Conservation (phyloP, 306 rosid genomes). For the Ziziphus jujuba region DNA sequence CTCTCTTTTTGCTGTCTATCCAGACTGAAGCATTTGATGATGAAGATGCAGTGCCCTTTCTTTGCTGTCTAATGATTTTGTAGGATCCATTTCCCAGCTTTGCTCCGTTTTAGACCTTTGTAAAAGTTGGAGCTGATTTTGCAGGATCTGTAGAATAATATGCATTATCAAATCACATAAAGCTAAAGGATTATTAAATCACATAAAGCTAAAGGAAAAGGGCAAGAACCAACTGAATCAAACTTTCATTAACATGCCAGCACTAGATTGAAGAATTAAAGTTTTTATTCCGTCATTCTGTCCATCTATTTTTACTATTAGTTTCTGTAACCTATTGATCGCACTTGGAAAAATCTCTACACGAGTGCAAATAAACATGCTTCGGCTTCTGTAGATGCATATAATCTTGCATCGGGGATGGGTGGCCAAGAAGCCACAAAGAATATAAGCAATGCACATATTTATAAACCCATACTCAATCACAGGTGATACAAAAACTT, state of each 20-base stretch:
- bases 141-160: constrained; percentile 49
- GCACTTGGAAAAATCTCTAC: too few species aligned
- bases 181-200: too few species aligned
- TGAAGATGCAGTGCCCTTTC: constrained; percentile 44
- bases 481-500: too few species aligned
- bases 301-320: too few species aligned
- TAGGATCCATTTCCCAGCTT: constrained; percentile 24
- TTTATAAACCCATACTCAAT: too few species aligned
- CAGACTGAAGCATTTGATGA: constrained; percentile 31
- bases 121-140: constrained; percentile 60
- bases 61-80: constrained; percentile 45
- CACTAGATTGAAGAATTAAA: not conserved
- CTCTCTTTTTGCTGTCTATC: not conserved
- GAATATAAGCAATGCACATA: too few species aligned
- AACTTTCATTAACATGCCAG: not conserved
- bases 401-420: too few species aligned
- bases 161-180: too few species aligned
- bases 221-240: not conserved
- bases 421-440: too few species aligned
- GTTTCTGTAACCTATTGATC: too few species aligned
- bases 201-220: not conserved
- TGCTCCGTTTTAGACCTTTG: constrained; percentile 39
- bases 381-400: too few species aligned
- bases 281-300: not conserved
- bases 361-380: too few species aligned